Evolutionary conservation across 345 rosid species (phyloP), one percentile per base, ranked within the genome.

Genomic region (Orychophragmus violaceus): DNA sequence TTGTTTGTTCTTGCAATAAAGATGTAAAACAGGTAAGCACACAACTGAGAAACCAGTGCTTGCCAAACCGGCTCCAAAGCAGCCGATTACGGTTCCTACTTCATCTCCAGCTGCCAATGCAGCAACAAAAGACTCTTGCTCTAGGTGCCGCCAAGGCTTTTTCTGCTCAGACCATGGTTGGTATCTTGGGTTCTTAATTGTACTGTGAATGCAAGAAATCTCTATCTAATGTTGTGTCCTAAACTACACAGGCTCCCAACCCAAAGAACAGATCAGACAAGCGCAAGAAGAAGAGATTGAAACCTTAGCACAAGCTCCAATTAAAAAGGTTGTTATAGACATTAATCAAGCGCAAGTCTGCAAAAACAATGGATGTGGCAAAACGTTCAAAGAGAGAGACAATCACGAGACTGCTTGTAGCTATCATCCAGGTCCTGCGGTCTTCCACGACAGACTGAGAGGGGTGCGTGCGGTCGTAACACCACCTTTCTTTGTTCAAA

Each of bases 81-180:
- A 63, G 35, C 70, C 78, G 42, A 37, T 68, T 44, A 23, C 84
- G 59, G 62, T 69, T 67, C 65, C 81, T 70, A 49, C 62, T 54
- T 42, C 78, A 46, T 73, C 79, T 68, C 59, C 82, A 35, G 19
- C 55, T 21, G 70, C 81, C 42, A 73, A 57, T 62, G 21, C 83
- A 33, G 39, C 84, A 37, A 23, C 83, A 5, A 94, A 79, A 80
- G 96, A 80, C 58, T 74, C 83, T 52, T 94, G 97, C 76, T 68
- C 85, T 2, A 80, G 99, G 74, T 94, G 99, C 79, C 82, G 73
- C 62, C 99, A 90, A 79, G 95, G 99, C 42, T 94, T 94, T 85
- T 94, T 87, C 79, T 94, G 97, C 76, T 94, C 99, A 3, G 95
- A 87, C 71, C 99, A 94, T 27, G 99, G 99, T 90, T 48, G 81